Base-by-base conservation (phyloP, 1,139 yeast species). In the Yamadazyma trypodendri region DNA sequence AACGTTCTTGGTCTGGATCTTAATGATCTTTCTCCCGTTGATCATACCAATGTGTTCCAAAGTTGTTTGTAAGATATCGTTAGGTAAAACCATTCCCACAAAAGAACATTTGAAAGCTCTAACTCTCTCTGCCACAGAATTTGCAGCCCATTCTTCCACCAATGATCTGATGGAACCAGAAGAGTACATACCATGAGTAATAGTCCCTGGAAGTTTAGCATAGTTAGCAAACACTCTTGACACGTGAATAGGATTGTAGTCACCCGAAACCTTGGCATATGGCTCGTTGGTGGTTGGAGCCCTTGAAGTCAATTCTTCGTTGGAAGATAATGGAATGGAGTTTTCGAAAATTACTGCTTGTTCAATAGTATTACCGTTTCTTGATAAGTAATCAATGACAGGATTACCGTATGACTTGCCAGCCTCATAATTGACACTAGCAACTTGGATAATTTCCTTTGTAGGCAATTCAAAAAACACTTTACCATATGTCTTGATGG, bases 61-160 rank as follows among this genome's bases (percentile, higher is more conserved):
- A 51, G 83, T 81, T 33, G 97, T 90, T 53, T 84, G 82, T 57
- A 92, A 78, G 45, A 78, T 82, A 58, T 94, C 96, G 63, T 90
- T 92, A 52, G 99, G 99, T 56, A 92, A 76, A 39, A 92, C 97
- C 99, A 92, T 92, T 53, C 96, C 97, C 42, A 85, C 89, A 60
- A 92, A 92, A 55, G 77, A 76, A 62, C 96, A 89, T 63, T 79
- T 81, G 79, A 84, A 92, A 32, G 96, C 97, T 62, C 96, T 81
- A 41, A 94, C 97, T 71, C 98, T 86, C 39, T 92, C 78, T 41
- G 96, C 94, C 54, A 87, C 90, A 63, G 94, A 89, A 64, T 89
- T 92, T 45, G 99, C 98, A 50, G 98, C 98, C 90, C 96, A 90
- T 63, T 88, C 87, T 72, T 92, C 99, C 51, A 92, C 97, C 60